These are phyloP conservation scores for Daldinia concentrica DNA, from an alignment of 495 filamentous ascomycete species.

Conservation along the genomic window DNA sequence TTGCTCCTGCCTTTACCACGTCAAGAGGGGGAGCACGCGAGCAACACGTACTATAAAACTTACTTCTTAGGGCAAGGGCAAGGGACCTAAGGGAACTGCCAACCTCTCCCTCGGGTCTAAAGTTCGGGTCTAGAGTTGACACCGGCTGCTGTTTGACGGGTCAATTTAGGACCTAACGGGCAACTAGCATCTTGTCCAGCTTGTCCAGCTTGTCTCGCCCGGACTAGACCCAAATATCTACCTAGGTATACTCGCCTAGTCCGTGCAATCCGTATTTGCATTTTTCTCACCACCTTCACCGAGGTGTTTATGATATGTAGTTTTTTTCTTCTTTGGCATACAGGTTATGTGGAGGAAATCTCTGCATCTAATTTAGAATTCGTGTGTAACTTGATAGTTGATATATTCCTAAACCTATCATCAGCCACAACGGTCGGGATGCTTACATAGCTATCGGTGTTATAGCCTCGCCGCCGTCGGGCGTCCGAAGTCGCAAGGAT, in stretches of 20 bases:
- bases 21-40: slow-evolving; percentile 5
- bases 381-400: background rate
- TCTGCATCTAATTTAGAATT: background rate
- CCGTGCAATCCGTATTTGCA: background rate
- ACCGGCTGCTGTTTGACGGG: background rate
- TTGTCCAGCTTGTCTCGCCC: slow-evolving; percentile 1
- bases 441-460: slow-evolving; percentile 2
- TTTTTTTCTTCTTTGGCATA: background rate
- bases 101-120: slow-evolving; percentile 1
- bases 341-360: too few relatives aligned
- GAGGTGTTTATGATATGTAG: background rate
- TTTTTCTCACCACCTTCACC: background rate
- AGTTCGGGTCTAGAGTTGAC: slow-evolving; percentile 4
- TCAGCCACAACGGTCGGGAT: slow-evolving; percentile 13
- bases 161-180: background rate
- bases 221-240: background rate
- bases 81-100: slow-evolving; percentile 1
- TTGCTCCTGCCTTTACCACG: background rate
- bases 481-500: slow-evolving; percentile 21
- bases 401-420: background rate
- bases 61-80: slow-evolving; percentile 2
- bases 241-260: background rate
- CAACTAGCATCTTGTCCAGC: background rate
- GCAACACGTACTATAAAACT: background rate
- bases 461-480: slow-evolving; percentile 21